phyloP scores from a whole-genome alignment of 2,329 filamentous ascomycete genomes.

The Aspergillus calidoustus region DNA sequence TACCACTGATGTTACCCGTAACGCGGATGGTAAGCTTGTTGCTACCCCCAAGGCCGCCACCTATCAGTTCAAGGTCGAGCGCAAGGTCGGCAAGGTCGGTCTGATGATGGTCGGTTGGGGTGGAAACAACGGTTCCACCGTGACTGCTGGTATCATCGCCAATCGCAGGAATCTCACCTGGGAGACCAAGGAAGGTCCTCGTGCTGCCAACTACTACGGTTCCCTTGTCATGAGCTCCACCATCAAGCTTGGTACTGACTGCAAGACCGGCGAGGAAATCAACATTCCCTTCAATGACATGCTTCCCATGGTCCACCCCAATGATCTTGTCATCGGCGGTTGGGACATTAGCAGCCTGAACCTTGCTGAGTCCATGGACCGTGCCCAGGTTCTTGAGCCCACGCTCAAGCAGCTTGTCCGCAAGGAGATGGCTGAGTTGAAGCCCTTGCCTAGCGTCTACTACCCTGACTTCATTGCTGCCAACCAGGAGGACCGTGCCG shows the following conservation, averaged over 20 bases:
- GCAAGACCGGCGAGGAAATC: constrained; percentile 82
- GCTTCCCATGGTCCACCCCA: constrained; percentile 95
- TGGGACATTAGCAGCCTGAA: constrained; percentile 97
- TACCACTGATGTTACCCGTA: constrained; percentile 79
- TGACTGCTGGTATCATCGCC: constrained; percentile 95
- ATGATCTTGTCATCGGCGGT: constrained; percentile 91
- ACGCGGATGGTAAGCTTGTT: constrained; percentile 74
- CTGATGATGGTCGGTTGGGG: constrained; percentile 98
- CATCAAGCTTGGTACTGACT: constrained; percentile 90
- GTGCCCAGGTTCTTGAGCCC: constrained; percentile 93
- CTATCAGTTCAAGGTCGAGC: constrained; percentile 98
- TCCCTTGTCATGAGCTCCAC: constrained; percentile 97
- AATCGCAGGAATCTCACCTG: constrained; percentile 85
- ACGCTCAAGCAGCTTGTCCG: constrained; percentile 84
- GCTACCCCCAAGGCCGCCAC: constrained; percentile 85
- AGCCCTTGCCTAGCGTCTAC: constrained; percentile 92
- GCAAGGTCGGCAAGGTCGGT: constrained; percentile 88
- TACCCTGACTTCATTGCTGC: constrained; percentile 99
- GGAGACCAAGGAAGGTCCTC: constrained; percentile 90
- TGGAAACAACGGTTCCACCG: constrained; percentile 97
- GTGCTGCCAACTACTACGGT: constrained; percentile 94
- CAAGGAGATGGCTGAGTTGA: constrained; percentile 91
- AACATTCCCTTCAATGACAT: constrained; percentile 96
- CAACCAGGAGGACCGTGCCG: constrained; percentile 95
- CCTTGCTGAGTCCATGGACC: constrained; percentile 90